phyloP scores from a whole-genome alignment of 768 basidiomycete genomes.

The Mrakia frigida region DNA sequence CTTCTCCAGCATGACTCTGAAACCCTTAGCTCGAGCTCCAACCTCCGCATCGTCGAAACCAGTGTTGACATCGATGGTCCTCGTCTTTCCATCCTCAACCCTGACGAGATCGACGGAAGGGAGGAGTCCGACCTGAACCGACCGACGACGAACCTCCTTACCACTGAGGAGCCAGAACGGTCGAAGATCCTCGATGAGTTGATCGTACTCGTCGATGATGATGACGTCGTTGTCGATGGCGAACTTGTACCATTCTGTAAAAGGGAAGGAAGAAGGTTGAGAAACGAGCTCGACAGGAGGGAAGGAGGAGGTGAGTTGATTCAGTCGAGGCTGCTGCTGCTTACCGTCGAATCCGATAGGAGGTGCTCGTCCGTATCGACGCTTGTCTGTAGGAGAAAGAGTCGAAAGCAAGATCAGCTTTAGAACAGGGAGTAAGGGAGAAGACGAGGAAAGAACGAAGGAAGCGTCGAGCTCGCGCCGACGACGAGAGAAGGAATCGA shows the following conservation, averaged over 20 bases:
- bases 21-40: constrained; percentile 71
- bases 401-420: background rate
- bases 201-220: constrained; percentile 82
- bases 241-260: constrained; percentile 54
- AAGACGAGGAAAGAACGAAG: background rate
- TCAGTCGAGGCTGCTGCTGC: background rate
- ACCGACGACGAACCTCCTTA: constrained; percentile 62
- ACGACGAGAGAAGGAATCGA: background rate
- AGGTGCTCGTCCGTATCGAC: constrained; percentile 40
- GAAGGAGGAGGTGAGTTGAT: background rate
- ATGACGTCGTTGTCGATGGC: constrained; percentile 64
- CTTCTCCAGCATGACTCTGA: constrained; percentile 65
- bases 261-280: background rate
- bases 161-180: constrained; percentile 78
- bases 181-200: constrained; percentile 66
- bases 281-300: background rate
- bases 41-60: constrained; percentile 63
- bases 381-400: constrained; percentile 32
- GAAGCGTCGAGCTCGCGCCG: background rate
- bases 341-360: constrained; percentile 38
- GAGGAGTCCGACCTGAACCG: constrained; percentile 61
- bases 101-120: constrained; percentile 84
- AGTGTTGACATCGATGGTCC: constrained; percentile 54
- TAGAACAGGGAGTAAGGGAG: background rate
- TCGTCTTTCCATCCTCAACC: constrained; percentile 60